These are phyloP conservation scores for Candida sojae DNA, from an alignment of 1,139 yeast genomes.

Conservation along the genomic window DNA sequence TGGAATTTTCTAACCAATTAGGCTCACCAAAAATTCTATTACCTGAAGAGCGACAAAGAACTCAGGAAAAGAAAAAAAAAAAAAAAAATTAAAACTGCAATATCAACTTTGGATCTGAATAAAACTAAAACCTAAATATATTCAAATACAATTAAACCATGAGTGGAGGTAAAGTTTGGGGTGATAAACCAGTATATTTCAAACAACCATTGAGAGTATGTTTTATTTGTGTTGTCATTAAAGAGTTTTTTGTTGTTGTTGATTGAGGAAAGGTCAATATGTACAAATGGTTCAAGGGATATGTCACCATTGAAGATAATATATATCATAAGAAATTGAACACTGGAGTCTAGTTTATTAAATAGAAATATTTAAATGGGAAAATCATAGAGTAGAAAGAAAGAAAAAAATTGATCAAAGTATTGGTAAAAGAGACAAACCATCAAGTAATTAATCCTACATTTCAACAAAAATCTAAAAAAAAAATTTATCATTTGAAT, in stretches of 20 bases:
- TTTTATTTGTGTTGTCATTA: constrained; percentile 13
- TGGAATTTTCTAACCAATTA: constrained; percentile 13
- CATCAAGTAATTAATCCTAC: no score
- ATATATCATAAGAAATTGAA: no score
- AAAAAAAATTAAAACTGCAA: not conserved
- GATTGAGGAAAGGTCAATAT: no score
- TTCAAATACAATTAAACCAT: constrained; percentile 9
- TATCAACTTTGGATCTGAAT: constrained; percentile 1
- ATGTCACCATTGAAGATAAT: no score
- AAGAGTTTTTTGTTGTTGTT: not conserved
- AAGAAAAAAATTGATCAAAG: no score
- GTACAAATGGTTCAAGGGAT: no score
- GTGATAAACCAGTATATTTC: constrained; percentile 60
- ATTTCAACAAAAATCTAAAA: no score
- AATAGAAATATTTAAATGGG: no score
- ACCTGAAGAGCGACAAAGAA: constrained; percentile 1
- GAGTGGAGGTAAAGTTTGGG: constrained; percentile 43
- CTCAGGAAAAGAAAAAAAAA: not conserved
- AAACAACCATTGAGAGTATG: constrained; percentile 67
- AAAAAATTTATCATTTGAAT: no score
- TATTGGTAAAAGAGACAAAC: no score
- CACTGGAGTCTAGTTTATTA: no score
- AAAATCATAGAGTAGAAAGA: no score
- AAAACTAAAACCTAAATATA: constrained; percentile 4
- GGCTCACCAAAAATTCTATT: constrained; percentile 13